Base-by-base conservation (phyloP, 2,329 filamentous ascomycete genomes). In the Trichoderma pleuroti region DNA sequence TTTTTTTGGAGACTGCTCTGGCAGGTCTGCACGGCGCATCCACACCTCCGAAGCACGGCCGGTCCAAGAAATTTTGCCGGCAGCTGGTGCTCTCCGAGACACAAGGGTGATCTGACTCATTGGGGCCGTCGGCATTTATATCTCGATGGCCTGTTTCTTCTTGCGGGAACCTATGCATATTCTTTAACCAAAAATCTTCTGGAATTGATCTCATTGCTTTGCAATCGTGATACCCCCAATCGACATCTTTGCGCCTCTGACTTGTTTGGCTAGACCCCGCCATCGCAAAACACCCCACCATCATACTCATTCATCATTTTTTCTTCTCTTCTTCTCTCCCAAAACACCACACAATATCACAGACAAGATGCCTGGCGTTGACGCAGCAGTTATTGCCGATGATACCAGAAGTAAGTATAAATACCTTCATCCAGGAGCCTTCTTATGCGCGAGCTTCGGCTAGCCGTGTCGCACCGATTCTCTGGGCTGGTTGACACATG, bases 361-460 rank as follows among this genome's bases (percentile, higher is more conserved):
- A 80, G 66, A 60, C 61, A 72, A 70, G 46, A 84, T 85, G 83
- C 79, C 83, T 72, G 81, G 80, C 75, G 74, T 80, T 72, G 80
- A 83, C 63, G 80, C 82, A 76, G 76, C 77, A 70, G 79, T 83
- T 72, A 79, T 79, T 72, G 81, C 83, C 64, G 84, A 86, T 77
- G 84, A 86, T 72, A 81, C 80, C 66, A 78, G 81, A 80, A 78
- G 81, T 82, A 64, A 81, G 81, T 66, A 56, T 30, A n/a, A 30
- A 34, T 0, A 28, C 26, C 26, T 28, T 28, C 26, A 32, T 16
- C 16, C 2, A 3, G 30, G 36, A 62, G 5, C 10, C 16, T n/a
- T 24, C 24, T 36, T 1, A 34, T 36, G 42, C 30, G 39, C 62
- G 28, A 62, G 21, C 16, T n/a, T 14, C 36, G 34, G 7, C 14